Evolutionary conservation across 2,329 filamentous ascomycete genomes (phyloP), one percentile per base, ranked within the genome.

Genomic region (Alternaria solani): DNA sequence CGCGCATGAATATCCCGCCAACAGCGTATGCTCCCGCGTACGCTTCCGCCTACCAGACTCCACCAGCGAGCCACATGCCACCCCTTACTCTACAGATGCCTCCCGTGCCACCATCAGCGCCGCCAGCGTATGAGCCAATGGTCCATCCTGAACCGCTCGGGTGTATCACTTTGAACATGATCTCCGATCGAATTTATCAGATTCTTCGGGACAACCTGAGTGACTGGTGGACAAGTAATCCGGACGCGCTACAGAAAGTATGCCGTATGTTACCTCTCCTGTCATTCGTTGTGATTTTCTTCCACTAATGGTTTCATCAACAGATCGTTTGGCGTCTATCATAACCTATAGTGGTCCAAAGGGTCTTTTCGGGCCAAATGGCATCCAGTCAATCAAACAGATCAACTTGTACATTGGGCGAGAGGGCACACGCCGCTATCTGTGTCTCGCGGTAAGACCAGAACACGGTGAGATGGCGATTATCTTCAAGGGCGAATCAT

Each of bases 371-470:
- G 64, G 62, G 6, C 57, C 62, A 9, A 7, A 51, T 5, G 62
- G 59, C 16, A 48, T 66, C 3, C 16, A 38, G 3, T 38, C 32
- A 25, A n/a, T 57, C 7, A 30, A 28, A 4, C 39, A 63, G 1
- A 63, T 65, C 42, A 51, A 57, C 34, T 49, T 59, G 32, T 51
- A 18, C 3, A 54, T 63, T 7, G 59, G 59, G 2, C 55, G 63
- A 20, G 47, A 63, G 16, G 57, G 62, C 4, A 36, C 8, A 4
- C 25, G 30, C 9, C 36, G 55, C 23, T 63, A 66, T 23, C 52
- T 65, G 55, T 64, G 56, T 16, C 42, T 65, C 7, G 57, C 43
- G 2, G 39, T 51, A 3, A 23, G 36, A 4, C 34, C 52, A 2
- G 30, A 51, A 5, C 26, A 11, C 3, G 43, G 57, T 7, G 26